These are phyloP conservation scores for Malassezia obtusa DNA, from an alignment of 1,284 basidiomycete species.

Conservation along the genomic window DNA sequence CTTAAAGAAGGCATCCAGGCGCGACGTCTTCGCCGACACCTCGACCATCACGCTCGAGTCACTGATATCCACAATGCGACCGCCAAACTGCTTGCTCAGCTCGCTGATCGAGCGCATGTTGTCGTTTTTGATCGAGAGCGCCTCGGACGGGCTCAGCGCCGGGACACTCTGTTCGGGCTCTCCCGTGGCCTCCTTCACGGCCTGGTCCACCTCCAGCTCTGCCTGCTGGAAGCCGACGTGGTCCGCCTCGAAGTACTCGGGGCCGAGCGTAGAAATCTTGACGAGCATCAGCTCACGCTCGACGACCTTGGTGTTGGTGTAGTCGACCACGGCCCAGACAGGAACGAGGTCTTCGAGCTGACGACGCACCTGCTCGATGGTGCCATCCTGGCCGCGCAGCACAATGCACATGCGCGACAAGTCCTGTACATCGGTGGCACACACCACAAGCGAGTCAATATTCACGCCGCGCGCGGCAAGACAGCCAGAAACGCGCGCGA, in stretches of 20 bases:
- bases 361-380: slow-evolving; percentile 72
- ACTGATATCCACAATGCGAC: slow-evolving; percentile 85
- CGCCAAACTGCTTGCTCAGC: slow-evolving; percentile 80
- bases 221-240: slow-evolving; percentile 23
- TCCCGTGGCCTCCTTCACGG: slow-evolving; percentile 14
- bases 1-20: slow-evolving; percentile 86
- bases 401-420: slow-evolving; percentile 97
- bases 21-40: slow-evolving; percentile 77
- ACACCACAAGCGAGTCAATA: slow-evolving; percentile 95
- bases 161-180: slow-evolving; percentile 32
- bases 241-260: slow-evolving; percentile 73
- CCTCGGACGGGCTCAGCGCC: slow-evolving; percentile 63
- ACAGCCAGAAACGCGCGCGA: slow-evolving; percentile 93
- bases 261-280: slow-evolving; percentile 90
- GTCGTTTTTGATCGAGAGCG: slow-evolving; percentile 77
- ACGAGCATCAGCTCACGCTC: slow-evolving; percentile 77
- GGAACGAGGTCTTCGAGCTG: slow-evolving; percentile 46
- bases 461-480: slow-evolving; percentile 96
- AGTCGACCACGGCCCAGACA: slow-evolving; percentile 48
- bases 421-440: slow-evolving; percentile 93
- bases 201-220: slow-evolving; percentile 26
- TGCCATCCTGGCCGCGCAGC: slow-evolving; percentile 88
- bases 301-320: slow-evolving; percentile 55
- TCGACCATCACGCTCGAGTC: slow-evolving; percentile 91
- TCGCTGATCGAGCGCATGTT: slow-evolving; percentile 76